A percentile compares a stretch with the other conserved stretches of the same genome.
Evolutionary conservation across 805 yeast species (phyloP).

Genomic region (Scheffersomyces amazonensis): DNA sequence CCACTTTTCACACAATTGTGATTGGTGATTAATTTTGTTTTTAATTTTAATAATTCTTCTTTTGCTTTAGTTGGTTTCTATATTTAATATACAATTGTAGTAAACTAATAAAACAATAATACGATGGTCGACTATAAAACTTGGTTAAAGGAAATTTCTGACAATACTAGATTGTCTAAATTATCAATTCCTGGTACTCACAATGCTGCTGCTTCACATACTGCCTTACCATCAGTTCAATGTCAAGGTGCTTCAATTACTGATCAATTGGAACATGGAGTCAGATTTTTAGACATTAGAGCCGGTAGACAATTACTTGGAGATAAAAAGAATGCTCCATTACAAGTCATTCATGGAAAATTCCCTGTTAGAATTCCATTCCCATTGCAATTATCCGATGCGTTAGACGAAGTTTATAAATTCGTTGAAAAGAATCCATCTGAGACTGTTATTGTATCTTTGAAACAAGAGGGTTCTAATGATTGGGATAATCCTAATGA

Average conservation of each 20-base stretch:
- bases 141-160: conserved; percentile 58
- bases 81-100: background rate
- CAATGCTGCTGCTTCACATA: conserved; percentile 70
- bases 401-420: conserved; percentile 55
- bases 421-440: conserved; percentile 51
- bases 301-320: conserved; percentile 56
- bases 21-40: too few relatives aligned
- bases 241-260: conserved; percentile 64
- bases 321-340: conserved; percentile 47
- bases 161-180: conserved; percentile 47
- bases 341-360: conserved; percentile 71
- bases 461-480: conserved; percentile 73
- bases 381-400: conserved; percentile 49
- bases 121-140: conserved; percentile 38
- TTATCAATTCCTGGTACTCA: conserved; percentile 84
- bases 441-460: conserved; percentile 63
- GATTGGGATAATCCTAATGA: conserved; percentile 61
- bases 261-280: conserved; percentile 67
- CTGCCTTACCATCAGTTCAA: conserved; percentile 71
- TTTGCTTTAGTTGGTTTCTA: background rate
- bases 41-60: background rate
- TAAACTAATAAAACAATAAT: background rate
- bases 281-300: conserved; percentile 71
- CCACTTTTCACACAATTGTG: too few relatives aligned
- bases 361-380: conserved; percentile 67